Evolutionary conservation across 2,329 filamentous ascomycete species (phyloP), one percentile per base, ranked within the genome.

Genomic region (Didymella sp.): DNA sequence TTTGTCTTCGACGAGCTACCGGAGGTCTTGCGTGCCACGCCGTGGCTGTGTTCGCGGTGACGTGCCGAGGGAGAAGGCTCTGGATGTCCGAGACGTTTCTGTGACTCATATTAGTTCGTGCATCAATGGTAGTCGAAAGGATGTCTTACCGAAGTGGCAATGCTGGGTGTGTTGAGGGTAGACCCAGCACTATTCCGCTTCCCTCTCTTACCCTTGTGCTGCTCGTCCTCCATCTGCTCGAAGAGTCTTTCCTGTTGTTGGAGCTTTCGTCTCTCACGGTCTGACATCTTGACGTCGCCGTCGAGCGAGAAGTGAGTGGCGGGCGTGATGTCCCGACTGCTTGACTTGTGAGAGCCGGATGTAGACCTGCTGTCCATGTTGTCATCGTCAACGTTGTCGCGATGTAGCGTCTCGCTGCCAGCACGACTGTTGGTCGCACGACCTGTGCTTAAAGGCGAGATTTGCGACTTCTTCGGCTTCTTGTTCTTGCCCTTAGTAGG

Each of bases 181-280:
- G 83, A 84, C 46, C 82, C 82, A 40, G 80, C 83, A 67, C 83
- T 86, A 54, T 80, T 80, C 50, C 83, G 79, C 67, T 87, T 84
- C 70, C 82, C 85, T 72, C 82, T 83, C 62, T 79, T 81, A 51
- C 81, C 64, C 37, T 74, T 81, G 28, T 79, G 77, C 55, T 82
- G 79, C 62, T 84, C 83, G 58, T 87, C 83, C 64, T 87, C 85
- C 60, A 86, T 77, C 64, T 85, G 81, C 60, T 85, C 81, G 60
- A 87, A 87, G 56, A 87, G 81, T 61, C 84, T 84, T 65, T 88
- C 85, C 38, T 84, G 83, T 52, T 85, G 84, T 51, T 85, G 84
- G 43, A 88, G 79, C 72, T 88, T 88, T 56, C 85, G 83, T 66
- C 82, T 82, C 63, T 88, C 86, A 5, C 86, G 81, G 59, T 84